Conservation (phyloP, 805 yeast genomes). For the Metschnikowia lachancei region DNA sequence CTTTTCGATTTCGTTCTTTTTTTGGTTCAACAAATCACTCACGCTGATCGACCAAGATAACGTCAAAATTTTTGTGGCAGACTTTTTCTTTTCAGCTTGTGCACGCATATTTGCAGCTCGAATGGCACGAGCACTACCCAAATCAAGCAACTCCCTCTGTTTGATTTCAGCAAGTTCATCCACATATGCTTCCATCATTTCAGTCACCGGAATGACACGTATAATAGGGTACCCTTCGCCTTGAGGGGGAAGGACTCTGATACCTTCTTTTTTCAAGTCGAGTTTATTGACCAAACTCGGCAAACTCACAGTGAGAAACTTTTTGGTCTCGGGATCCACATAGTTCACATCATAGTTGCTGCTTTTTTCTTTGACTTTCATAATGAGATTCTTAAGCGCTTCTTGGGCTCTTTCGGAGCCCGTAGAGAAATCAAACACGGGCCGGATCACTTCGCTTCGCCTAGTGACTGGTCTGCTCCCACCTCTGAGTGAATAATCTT, state of each 20-base stretch:
- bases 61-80: slow-evolving; percentile 46
- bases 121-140: slow-evolving; percentile 34
- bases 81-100: slow-evolving; percentile 36
- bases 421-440: slow-evolving; percentile 23
- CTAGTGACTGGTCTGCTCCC: slow-evolving; percentile 8
- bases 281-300: slow-evolving; percentile 33
- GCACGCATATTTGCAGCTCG: slow-evolving; percentile 28
- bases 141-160: slow-evolving; percentile 30
- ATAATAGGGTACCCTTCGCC: slow-evolving; percentile 28
- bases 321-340: slow-evolving; percentile 26
- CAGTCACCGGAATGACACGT: slow-evolving; percentile 24
- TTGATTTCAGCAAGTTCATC: slow-evolving; percentile 32
- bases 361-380: slow-evolving; percentile 20
- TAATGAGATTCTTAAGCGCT: slow-evolving; percentile 28
- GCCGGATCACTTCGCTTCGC: slow-evolving; percentile 1
- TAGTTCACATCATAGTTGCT: slow-evolving; percentile 27
- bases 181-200: slow-evolving; percentile 34
- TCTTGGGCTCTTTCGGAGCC: slow-evolving; percentile 30
- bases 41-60: slow-evolving; percentile 57
- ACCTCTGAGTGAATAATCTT: not conserved
- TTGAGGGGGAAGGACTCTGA: slow-evolving; percentile 22
- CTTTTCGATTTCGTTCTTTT: slow-evolving; percentile 46
- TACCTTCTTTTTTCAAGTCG: slow-evolving; percentile 27
- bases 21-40: slow-evolving; percentile 52
- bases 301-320: slow-evolving; percentile 24